Conservation (phyloP, 140 eudicot species). For the Stevia rebaudiana region DNA sequence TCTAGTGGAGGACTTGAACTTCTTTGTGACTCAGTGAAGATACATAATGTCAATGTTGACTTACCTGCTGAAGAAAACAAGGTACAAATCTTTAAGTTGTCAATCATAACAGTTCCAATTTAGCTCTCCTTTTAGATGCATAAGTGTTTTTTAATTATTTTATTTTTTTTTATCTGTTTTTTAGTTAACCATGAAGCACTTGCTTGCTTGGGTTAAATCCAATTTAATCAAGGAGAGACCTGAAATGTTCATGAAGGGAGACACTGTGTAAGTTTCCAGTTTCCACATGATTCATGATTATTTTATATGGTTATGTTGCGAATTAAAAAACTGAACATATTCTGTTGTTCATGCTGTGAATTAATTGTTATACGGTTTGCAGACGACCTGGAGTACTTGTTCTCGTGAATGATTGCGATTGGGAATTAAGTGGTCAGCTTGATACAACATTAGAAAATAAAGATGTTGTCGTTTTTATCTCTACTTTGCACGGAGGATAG, state of each 20-base stretch:
- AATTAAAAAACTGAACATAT: not conserved
- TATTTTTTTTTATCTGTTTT: conserved; percentile 3
- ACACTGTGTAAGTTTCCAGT: conserved; percentile 82
- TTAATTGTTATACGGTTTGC: conserved; percentile 19
- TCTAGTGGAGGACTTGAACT: conserved; percentile 90
- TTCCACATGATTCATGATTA: not conserved
- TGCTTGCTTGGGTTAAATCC: conserved; percentile 78
- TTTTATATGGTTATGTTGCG: too few relatives aligned
- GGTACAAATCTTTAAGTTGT: conserved; percentile 32
- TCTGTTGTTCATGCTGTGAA: not conserved
- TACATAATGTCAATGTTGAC: conserved; percentile 62
- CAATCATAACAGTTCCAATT: not conserved
- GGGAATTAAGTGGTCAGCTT: conserved; percentile 96
- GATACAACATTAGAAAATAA: conserved; percentile 85
- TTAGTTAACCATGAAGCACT: conserved; percentile 77
- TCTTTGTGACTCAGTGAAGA: conserved; percentile 82
- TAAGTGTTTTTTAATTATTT: conserved; percentile 7
- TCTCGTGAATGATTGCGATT: conserved; percentile 89
- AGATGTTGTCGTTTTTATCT: conserved; percentile 82
- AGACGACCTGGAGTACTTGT: conserved; percentile 98
- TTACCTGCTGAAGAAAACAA: conserved; percentile 49
- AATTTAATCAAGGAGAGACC: conserved; percentile 94
- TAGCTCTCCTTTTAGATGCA: not conserved
- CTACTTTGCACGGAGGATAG: conserved; percentile 94
- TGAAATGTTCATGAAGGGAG: conserved; percentile 98